phyloP scores from a whole-genome alignment of 2,329 filamentous ascomycete genomes.

The Penicillium griseofulvum region DNA sequence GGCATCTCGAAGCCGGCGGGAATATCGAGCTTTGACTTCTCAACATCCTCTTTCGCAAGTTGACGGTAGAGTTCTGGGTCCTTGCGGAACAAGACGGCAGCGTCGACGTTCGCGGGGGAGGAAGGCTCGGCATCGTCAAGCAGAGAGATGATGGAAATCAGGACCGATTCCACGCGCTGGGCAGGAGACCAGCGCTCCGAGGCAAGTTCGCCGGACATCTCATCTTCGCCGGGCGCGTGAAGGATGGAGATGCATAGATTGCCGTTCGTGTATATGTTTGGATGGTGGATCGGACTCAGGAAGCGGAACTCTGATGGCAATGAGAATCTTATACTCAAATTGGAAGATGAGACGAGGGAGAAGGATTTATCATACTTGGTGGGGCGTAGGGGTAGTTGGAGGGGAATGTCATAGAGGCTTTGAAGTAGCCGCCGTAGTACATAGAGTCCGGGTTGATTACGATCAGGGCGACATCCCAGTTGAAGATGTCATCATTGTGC shows the following conservation, averaged over 20 bases:
- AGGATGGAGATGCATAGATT: slow-evolving; percentile 95
- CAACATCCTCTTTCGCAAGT: slow-evolving; percentile 67
- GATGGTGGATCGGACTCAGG: slow-evolving; percentile 75
- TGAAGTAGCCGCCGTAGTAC: slow-evolving; percentile 92
- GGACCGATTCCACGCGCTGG: slow-evolving; percentile 89
- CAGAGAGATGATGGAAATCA: slow-evolving; percentile 86
- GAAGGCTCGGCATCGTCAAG: slow-evolving; percentile 92
- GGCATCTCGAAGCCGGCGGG: slow-evolving; percentile 81
- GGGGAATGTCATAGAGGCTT: slow-evolving; percentile 82
- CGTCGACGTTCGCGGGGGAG: slow-evolving; percentile 93
- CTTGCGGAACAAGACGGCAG: slow-evolving; percentile 80
- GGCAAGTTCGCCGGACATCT: slow-evolving; percentile 85
- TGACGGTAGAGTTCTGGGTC: slow-evolving; percentile 66
- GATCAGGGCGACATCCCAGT: slow-evolving; percentile 85
- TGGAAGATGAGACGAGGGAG: not conserved
- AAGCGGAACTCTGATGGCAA: slow-evolving; percentile 70
- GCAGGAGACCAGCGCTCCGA: slow-evolving; percentile 92
- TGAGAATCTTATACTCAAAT: not conserved
- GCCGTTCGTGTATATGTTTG: slow-evolving; percentile 90
- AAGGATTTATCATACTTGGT: slow-evolving; percentile 52
- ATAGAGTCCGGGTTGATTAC: slow-evolving; percentile 88
- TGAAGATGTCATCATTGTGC: slow-evolving; percentile 77
- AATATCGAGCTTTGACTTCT: slow-evolving; percentile 73
- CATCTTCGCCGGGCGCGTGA: slow-evolving; percentile 85
- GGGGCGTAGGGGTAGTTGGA: slow-evolving; percentile 86